phyloP scores from a whole-genome alignment of 176 grass and related monocot species.

The Phyllostachys edulis region DNA sequence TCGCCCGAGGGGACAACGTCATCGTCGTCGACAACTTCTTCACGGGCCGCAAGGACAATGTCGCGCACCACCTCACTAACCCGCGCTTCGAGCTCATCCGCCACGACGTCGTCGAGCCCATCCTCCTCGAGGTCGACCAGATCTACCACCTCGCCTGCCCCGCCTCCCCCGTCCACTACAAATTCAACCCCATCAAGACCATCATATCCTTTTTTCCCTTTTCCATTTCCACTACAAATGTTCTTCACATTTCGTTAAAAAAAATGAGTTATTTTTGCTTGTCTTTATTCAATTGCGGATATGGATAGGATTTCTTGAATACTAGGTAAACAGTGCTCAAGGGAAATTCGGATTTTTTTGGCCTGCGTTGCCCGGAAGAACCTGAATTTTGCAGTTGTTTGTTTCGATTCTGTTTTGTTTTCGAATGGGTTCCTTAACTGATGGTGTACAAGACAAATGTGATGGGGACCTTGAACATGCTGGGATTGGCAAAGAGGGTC shows the following conservation, averaged over 20 bases:
- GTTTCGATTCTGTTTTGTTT: background rate
- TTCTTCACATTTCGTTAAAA: background rate
- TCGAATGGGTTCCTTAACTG: constrained; percentile 46
- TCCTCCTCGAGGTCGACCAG: constrained; percentile 98
- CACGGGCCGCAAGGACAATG: constrained; percentile 87
- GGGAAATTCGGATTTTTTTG: constrained; percentile 8
- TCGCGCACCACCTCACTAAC: constrained; percentile 81
- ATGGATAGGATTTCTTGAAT: background rate
- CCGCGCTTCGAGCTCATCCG: constrained; percentile 86
- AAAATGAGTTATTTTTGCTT: background rate
- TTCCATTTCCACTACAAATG: background rate
- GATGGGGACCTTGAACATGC: constrained; percentile 97
- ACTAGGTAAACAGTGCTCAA: background rate
- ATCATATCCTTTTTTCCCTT: constrained; percentile 79
- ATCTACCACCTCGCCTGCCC: constrained; percentile 99
- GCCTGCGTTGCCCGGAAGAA: constrained; percentile 5
- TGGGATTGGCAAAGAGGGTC: constrained; percentile 93
- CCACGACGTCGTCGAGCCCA: constrained; percentile 91
- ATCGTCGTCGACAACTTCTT: constrained; percentile 99
- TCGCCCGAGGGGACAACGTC: constrained; percentile 80
- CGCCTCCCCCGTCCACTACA: constrained; percentile 92
- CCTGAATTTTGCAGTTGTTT: constrained; percentile 4
- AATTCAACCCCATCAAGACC: constrained; percentile 96
- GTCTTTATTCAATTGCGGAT: constrained; percentile 3
- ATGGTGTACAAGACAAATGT: constrained; percentile 90